Evolutionary conservation across 768 basidiomycete genomes (phyloP).

Genomic region (Albatrellus ellisii): DNA sequence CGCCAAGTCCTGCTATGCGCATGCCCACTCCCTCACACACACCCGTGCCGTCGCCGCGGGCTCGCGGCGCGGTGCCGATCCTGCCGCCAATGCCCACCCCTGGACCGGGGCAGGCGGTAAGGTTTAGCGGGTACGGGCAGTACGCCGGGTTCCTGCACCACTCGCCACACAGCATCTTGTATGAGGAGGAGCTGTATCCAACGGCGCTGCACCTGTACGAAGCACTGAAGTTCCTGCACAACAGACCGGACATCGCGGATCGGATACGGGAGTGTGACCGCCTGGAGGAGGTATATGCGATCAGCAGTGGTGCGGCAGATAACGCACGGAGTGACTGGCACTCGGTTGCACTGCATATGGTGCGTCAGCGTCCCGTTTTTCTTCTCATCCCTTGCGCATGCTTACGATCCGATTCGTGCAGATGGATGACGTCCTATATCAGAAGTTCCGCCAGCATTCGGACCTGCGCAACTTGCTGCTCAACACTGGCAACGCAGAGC

Average conservation of each 20-base stretch:
- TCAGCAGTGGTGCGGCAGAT: constrained; percentile 19
- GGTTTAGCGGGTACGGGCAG: constrained; percentile 21
- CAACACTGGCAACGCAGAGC: constrained; percentile 31
- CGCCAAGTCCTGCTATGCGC: neutral
- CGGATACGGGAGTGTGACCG: constrained; percentile 33
- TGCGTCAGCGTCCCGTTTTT: constrained; percentile 23
- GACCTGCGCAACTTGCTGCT: constrained; percentile 41
- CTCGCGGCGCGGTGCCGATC: neutral
- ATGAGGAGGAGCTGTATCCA: constrained; percentile 42
- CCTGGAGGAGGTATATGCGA: constrained; percentile 25
- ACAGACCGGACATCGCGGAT: constrained; percentile 39
- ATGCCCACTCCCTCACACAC: constrained; percentile 2
- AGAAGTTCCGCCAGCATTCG: constrained; percentile 63
- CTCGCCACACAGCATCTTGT: constrained; percentile 49
- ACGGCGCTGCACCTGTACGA: constrained; percentile 68
- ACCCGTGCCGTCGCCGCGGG: constrained; percentile 9
- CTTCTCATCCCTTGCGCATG: neutral
- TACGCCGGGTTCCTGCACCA: constrained; percentile 47
- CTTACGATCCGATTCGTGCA: constrained; percentile 16
- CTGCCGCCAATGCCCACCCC: constrained; percentile 1
- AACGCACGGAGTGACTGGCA: constrained; percentile 46
- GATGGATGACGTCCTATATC: constrained; percentile 57
- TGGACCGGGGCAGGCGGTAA: constrained; percentile 8
- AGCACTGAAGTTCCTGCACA: constrained; percentile 52
- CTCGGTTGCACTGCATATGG: constrained; percentile 33